Percentiles rank a stretch among this genome's conserved stretches.
phyloP scores from a whole-genome alignment of 495 filamentous ascomycete genomes.

The Penicillium psychrofluorescens region DNA sequence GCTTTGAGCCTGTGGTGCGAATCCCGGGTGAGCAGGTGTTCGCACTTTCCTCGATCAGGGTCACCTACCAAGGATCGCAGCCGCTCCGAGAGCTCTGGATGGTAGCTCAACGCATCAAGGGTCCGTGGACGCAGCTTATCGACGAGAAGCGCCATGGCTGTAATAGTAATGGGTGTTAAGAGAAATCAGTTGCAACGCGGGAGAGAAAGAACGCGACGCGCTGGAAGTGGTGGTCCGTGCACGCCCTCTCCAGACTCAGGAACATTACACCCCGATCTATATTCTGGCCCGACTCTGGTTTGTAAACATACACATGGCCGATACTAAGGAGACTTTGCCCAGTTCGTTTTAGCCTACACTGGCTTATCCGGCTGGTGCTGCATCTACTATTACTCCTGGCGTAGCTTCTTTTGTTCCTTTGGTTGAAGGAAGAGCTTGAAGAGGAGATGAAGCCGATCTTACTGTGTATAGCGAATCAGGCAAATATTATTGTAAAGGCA shows the following conservation, averaged over 20 bases:
- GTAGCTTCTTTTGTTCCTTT: too few relatives aligned
- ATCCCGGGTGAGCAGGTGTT: slow-evolving; percentile 1
- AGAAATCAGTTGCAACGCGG: background rate
- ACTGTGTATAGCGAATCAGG: too few relatives aligned
- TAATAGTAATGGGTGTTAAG: background rate
- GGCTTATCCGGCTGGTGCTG: too few relatives aligned
- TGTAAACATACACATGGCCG: too few relatives aligned
- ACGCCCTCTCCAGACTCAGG: background rate
- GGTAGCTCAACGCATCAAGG: slow-evolving; percentile 81
- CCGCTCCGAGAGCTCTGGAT: slow-evolving; percentile 79
- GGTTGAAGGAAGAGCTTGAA: too few relatives aligned
- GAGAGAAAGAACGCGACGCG: slow-evolving; percentile 26
- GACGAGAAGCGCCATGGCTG: slow-evolving; percentile 70
- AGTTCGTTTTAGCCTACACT: too few relatives aligned
- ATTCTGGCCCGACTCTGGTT: too few relatives aligned
- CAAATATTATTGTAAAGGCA: too few relatives aligned
- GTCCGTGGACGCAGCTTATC: slow-evolving; percentile 91
- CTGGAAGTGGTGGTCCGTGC: slow-evolving; percentile 39
- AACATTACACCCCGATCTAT: too few relatives aligned
- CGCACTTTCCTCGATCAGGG: background rate
- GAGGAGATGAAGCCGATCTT: too few relatives aligned
- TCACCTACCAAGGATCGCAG: slow-evolving; percentile 73
- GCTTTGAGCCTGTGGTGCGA: slow-evolving; percentile 68
- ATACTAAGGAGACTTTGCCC: too few relatives aligned
- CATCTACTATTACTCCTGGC: too few relatives aligned